Evolutionary conservation across 1,139 yeast species (phyloP), one percentile per base, ranked within the genome.

Genomic region (Blastobotrys buckinghamii): DNA sequence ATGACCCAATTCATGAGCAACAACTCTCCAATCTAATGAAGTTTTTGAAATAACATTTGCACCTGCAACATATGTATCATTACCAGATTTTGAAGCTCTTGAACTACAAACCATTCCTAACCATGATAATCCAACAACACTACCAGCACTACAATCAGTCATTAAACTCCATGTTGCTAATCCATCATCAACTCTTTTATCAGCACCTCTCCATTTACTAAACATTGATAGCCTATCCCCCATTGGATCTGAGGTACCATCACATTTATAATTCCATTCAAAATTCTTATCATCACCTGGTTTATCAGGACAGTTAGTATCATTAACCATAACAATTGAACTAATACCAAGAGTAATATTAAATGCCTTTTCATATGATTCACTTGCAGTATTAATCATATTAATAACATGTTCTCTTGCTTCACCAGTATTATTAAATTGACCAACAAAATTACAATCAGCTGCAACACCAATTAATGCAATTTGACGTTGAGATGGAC

Each of bases 1-100:
- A 51, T 70, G 74, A 9, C 73, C 74, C 5, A 67, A 48, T 49
- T 70, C 74, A 48, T 70, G 74, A 0, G 74, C 73, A 22, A 68
- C 56, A 4, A 69, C 71, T 22, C 63, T 54, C 68, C 71, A 67
- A 50, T 68, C 72, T 6, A 61, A 54, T 22, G 60, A 46, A 0
- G 68, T 62, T 36, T 63, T 62, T 22, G 68, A 59, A 4, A 70
- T 59, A 17, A 70, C 71, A 48, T 66, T 69, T 4, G 69, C 58
- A 12, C 71, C 72, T 2, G 67, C 61, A 7, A 63, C 64, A 39
- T 47, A 55, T 4, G 64, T 54, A 35, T 45, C 46, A 43, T 53
- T 52, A 27, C 62, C 62, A 10, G 50, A 22, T 49, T 45, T 19
- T 47, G 51, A 42, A n/a, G 62, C 54, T 17, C 49, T 45, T 5